Base-by-base conservation (phyloP, 2,329 filamentous ascomycete genomes). In the Pseudogymnoascus sp. region DNA sequence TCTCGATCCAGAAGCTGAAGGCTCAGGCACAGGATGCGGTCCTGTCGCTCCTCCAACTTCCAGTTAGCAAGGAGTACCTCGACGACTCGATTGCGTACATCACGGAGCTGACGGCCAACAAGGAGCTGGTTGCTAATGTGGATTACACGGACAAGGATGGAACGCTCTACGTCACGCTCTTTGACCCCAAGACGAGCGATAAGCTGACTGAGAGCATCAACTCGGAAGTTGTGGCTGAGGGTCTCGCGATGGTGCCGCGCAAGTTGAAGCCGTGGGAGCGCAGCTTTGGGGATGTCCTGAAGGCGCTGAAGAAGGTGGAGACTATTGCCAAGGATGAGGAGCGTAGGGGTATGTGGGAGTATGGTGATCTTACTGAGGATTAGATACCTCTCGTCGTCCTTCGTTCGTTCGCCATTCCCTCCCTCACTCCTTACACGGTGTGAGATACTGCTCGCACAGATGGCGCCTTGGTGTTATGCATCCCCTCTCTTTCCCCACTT, bases 251-350 rank as follows among this genome's bases (percentile, higher is more conserved):
- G 89, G 91, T 97, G 39, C 90, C 92, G 17, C 86, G 85, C 73
- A 97, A 97, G 81, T 79, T 97, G 71, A 94, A 92, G 84, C 81
- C 86, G 0, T 97, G 92, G 90, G 94, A 97, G 81, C 83, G 88
- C 62, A 86, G 85, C 7, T 90, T 90, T 51, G 82, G 83, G 63
- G 82, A 89, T 35, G 85, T 92, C 44, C 77, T 96, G 65, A 84
- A 85, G 74, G 84, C 84, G 68, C 78, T 97, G 65, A 87, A 84
- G 71, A 83, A 88, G 74, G 84, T 88, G 60, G 88, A 96, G 79
- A 80, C 82, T 36, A 81, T 88, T 74, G 93, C 93, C 4, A 96
- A 95, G 83, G 80, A 84, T 62, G 85, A 86, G 63, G 86, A 87
- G 63, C 85, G 92, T 65, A 81, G 86, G 67, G 94, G 94, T 44